Evolutionary conservation across 371 early-diverging fungal genomes (phyloP), one percentile per base, ranked within the genome.

Genomic region (Apophysomyces trapeziformis): DNA sequence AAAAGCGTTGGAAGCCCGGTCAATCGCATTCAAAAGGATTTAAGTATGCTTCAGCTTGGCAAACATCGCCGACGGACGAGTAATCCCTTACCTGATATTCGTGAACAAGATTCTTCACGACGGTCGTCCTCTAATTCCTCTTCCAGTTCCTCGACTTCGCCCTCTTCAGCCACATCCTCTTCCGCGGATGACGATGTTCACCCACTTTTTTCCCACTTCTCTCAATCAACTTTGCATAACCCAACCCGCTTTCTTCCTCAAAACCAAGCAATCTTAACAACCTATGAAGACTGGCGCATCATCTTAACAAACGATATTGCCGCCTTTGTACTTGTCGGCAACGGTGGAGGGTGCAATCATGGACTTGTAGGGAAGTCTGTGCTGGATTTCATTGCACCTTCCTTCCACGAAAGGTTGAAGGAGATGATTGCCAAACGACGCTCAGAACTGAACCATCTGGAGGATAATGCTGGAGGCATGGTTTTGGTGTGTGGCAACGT

Each of bases 401-500:
- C 80, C n/a, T 90, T 84, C 70, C 79, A 83, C 37, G 72, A 77
- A 41, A 80, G 85, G 58, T 72, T 83, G 43, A 80, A 79, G 21
- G 75, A 70, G 14, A 66, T 79, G 46, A 78, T 86, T 60, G 68
- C 47, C 21, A 76, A 77, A 47, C 74, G 79, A 59, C 65, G 69
- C 44, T 68, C 77, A 56, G 76, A 77, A 9, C 56, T 71, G 32
- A 65, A 57, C 36, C 68, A 60, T 44, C 61, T 47, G 64, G 74
- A 41, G 60, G 76, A 50, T 71, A 82, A 45, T 64, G 61, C 67
- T 7, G 73, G 73, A 21, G 76, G 76, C 38, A 74, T 75, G 57
- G 87, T 85, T 37, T 71, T 90, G 45, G 85, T 87, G 59, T 88
- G 88, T 60, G 90, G 89, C 57, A 85, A 86, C 71, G 87, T 90